A percentile compares a stretch with the other conserved stretches of the same genome.
Evolutionary conservation across 305 asterid species (phyloP).

Genomic region (Euphrasia arctica): DNA sequence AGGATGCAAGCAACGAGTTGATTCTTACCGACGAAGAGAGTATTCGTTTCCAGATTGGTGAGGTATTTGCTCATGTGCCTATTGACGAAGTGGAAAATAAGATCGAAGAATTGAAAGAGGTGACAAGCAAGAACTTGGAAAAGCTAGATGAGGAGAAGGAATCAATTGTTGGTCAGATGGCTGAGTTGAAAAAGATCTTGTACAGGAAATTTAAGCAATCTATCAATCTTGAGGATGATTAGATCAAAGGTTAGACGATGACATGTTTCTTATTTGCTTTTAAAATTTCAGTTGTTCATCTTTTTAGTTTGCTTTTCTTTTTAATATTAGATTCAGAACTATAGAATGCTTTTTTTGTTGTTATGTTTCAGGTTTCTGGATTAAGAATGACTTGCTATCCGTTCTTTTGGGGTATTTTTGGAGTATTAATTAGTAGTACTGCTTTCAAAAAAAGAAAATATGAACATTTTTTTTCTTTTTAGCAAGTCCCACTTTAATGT

Average conservation of each 20-base stretch:
- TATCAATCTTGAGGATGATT: constrained; percentile 93
- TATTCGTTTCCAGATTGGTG: constrained; percentile 88
- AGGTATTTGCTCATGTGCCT: constrained; percentile 80
- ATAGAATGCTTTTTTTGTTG: neutral
- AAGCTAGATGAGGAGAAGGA: constrained; percentile 77
- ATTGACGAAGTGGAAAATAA: constrained; percentile 82
- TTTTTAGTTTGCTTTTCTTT: neutral
- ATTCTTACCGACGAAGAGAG: constrained; percentile 83
- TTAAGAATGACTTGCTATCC: too few species aligned
- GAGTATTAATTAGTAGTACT: too few species aligned
- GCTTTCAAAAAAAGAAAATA: too few species aligned
- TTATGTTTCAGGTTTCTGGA: too few species aligned
- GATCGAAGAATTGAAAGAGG: constrained; percentile 77
- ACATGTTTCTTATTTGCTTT: neutral
- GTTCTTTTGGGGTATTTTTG: too few species aligned
- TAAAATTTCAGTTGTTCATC: neutral
- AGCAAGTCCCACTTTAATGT: too few species aligned
- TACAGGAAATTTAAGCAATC: constrained; percentile 87
- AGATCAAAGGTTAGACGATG: constrained; percentile 16
- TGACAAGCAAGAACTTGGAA: constrained; percentile 62
- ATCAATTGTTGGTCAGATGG: constrained; percentile 66
- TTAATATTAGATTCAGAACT: neutral
- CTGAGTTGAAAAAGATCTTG: constrained; percentile 65
- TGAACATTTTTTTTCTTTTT: too few species aligned
- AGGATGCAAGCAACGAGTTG: constrained; percentile 91